Conservation (phyloP, 2,329 filamentous ascomycete species). For the Septoria linicola region DNA sequence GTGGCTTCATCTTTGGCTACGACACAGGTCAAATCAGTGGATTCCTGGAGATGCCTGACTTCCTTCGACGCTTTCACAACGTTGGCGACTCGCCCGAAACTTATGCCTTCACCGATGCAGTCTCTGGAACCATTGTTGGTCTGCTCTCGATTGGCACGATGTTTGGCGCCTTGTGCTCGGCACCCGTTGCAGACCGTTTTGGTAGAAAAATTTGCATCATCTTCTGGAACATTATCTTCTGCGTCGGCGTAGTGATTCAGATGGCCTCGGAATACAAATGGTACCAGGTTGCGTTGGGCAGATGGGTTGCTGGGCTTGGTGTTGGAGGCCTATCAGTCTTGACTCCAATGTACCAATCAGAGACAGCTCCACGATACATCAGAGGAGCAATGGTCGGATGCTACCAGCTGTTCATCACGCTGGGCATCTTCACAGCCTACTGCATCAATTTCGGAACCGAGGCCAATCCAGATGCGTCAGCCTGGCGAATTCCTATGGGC, state of each 20-base stretch:
- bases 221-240: slow-evolving; percentile 62
- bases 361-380: slow-evolving; percentile 63
- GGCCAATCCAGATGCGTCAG: slow-evolving; percentile 46
- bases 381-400: slow-evolving; percentile 63
- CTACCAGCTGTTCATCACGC: slow-evolving; percentile 69
- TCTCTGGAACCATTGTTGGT: slow-evolving; percentile 64
- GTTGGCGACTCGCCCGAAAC: slow-evolving; percentile 34
- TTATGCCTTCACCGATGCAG: slow-evolving; percentile 54
- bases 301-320: slow-evolving; percentile 65
- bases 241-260: slow-evolving; percentile 64
- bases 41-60: slow-evolving; percentile 62
- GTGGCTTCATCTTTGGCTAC: slow-evolving; percentile 42
- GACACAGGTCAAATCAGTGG: slow-evolving; percentile 58
- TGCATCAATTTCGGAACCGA: slow-evolving; percentile 62
- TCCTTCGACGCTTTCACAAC: slow-evolving; percentile 50
- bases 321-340: slow-evolving; percentile 64
- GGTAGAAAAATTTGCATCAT: slow-evolving; percentile 64
- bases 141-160: slow-evolving; percentile 61
- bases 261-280: slow-evolving; percentile 58
- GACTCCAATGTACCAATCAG: slow-evolving; percentile 68
- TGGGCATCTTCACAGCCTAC: slow-evolving; percentile 58
- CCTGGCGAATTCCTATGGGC: slow-evolving; percentile 65
- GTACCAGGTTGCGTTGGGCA: slow-evolving; percentile 65
- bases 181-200: slow-evolving; percentile 60
- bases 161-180: slow-evolving; percentile 58